phyloP scores from a whole-genome alignment of 768 basidiomycete genomes.

The Xanthoconium stramineum region DNA sequence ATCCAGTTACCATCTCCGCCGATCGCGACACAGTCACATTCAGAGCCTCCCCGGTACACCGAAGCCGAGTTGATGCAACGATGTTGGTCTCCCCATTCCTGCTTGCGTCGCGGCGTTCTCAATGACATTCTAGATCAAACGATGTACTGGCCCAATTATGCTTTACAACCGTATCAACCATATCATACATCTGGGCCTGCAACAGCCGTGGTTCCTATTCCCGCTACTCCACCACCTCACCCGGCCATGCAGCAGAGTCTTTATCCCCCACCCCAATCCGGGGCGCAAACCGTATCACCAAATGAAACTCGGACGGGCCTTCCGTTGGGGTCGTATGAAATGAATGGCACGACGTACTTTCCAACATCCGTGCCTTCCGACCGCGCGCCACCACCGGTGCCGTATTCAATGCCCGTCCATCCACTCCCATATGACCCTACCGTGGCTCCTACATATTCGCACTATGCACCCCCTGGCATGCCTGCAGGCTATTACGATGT shows the following conservation, averaged over 20 bases:
- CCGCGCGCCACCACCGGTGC: background rate
- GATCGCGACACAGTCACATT: background rate
- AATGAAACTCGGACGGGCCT: slow-evolving; percentile 3
- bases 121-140: slow-evolving; percentile 8
- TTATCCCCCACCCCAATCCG: background rate
- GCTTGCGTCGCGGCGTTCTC: background rate
- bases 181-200: slow-evolving; percentile 29
- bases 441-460: slow-evolving; percentile 5
- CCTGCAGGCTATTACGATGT: slow-evolving; percentile 2
- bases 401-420: slow-evolving; percentile 6
- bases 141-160: slow-evolving; percentile 14
- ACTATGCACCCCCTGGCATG: slow-evolving; percentile 8
- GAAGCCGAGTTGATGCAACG: slow-evolving; percentile 30
- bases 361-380: background rate
- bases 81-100: slow-evolving; percentile 28
- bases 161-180: slow-evolving; percentile 21
- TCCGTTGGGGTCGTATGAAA: slow-evolving; percentile 19
- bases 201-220: slow-evolving; percentile 4
- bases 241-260: background rate
- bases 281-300: background rate
- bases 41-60: slow-evolving; percentile 28
- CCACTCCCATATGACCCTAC: slow-evolving; percentile 5
- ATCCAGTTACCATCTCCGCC: slow-evolving; percentile 13
- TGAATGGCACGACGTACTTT: slow-evolving; percentile 32
- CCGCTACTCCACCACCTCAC: background rate